Conservation (phyloP, 179 eudicot genomes). For the Nepenthes alata region DNA sequence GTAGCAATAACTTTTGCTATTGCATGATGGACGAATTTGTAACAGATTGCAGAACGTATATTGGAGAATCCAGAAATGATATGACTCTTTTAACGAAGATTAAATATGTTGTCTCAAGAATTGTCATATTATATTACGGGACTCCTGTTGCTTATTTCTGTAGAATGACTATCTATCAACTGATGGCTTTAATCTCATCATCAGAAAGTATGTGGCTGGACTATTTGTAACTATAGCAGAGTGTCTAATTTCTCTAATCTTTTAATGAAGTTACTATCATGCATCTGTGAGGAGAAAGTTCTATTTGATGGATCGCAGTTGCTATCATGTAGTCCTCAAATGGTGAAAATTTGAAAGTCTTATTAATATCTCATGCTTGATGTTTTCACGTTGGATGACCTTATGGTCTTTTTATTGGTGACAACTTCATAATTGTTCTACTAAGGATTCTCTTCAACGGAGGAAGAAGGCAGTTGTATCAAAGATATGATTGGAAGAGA, state of each 20-base stretch:
- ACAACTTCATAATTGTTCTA: conserved; percentile 25
- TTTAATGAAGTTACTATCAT: conserved; percentile 22
- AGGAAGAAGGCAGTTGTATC: conserved; percentile 13
- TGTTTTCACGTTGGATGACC: conserved; percentile 25
- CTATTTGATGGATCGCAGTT: conserved; percentile 27
- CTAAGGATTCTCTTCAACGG: conserved; percentile 20
- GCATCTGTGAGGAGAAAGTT: conserved; percentile 25
- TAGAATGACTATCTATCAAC: conserved; percentile 19
- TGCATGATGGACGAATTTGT: too few species aligned
- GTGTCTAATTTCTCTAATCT: conserved; percentile 25
- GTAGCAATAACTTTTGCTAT: too few species aligned
- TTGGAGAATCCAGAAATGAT: not conserved
- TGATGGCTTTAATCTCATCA: conserved; percentile 21
- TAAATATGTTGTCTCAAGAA: conserved; percentile 14
- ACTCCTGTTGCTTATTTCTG: conserved; percentile 24
- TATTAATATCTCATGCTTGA: conserved; percentile 18
- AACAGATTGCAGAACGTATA: too few species aligned
- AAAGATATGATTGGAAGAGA: conserved; percentile 18
- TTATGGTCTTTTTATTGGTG: conserved; percentile 28
- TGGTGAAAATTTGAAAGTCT: conserved; percentile 21
- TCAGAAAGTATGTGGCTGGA: conserved; percentile 19
- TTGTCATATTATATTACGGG: conserved; percentile 25
- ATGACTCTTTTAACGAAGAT: conserved; percentile 4
- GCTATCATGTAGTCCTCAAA: conserved; percentile 16
- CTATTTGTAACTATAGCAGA: conserved; percentile 28